phyloP scores from a whole-genome alignment of 495 filamentous ascomycete genomes.

The Aspergillus campestris region DNA sequence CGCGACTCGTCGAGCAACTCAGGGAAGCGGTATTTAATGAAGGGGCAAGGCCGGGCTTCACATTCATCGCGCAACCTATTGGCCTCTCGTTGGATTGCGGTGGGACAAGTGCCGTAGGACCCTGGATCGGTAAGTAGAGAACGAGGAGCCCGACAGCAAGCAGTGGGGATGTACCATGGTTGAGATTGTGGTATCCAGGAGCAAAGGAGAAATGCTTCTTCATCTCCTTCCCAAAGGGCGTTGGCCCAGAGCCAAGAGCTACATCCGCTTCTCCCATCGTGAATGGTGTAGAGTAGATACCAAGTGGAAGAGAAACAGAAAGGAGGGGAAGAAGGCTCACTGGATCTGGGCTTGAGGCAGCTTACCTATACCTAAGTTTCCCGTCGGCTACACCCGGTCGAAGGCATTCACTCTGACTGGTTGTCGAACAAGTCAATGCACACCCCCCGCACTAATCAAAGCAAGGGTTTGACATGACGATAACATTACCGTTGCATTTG shows the following conservation, averaged over 20 bases:
- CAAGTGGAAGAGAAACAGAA: slow-evolving; percentile 5
- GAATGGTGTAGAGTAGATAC: not conserved
- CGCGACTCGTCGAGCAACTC: slow-evolving; percentile 54
- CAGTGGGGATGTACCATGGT: slow-evolving; percentile 50
- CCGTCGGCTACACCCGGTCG: too few relatives aligned
- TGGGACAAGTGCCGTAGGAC: slow-evolving; percentile 68
- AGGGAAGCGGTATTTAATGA: slow-evolving; percentile 57
- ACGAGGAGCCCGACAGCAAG: not conserved
- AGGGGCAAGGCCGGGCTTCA: slow-evolving; percentile 58
- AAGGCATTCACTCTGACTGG: too few relatives aligned
- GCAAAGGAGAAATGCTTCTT: slow-evolving; percentile 57
- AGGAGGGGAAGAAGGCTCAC: not conserved
- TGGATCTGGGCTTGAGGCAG: too few relatives aligned
- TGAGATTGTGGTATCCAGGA: slow-evolving; percentile 55
- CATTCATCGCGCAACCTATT: slow-evolving; percentile 44
- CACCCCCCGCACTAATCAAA: too few relatives aligned
- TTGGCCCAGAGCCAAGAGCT: not conserved
- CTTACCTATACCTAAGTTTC: too few relatives aligned
- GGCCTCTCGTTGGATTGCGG: slow-evolving; percentile 42
- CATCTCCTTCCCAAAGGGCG: slow-evolving; percentile 43
- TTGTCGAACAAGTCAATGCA: too few relatives aligned
- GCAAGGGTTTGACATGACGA: too few relatives aligned
- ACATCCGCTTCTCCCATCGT: not conserved
- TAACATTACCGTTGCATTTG: too few relatives aligned
- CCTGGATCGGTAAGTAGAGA: slow-evolving; percentile 24